phyloP scores from a whole-genome alignment of 2,329 filamentous ascomycete genomes.

The Xylaria sp. region DNA sequence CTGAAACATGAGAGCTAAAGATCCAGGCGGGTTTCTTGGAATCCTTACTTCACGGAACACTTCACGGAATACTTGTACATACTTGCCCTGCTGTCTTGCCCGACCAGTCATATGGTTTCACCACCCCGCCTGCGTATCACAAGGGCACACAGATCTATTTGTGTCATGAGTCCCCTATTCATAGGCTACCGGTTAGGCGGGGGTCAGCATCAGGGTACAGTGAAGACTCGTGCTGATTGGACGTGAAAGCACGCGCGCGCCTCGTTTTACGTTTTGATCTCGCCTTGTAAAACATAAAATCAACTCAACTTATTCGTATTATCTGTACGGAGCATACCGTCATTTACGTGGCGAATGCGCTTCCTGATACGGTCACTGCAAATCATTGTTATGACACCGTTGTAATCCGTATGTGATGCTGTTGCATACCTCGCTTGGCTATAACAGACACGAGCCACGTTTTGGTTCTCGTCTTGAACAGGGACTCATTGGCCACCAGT shows the following conservation, averaged over 20 bases:
- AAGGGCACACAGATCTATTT: background rate
- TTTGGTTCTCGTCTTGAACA: too few species aligned
- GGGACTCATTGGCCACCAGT: too few species aligned
- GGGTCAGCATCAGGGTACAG: background rate
- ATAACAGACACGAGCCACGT: too few species aligned
- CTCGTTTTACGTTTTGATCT: background rate
- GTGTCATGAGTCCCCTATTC: background rate
- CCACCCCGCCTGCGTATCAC: background rate
- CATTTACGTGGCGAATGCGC: too few species aligned
- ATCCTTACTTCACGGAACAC: too few species aligned
- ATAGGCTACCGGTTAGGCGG: background rate
- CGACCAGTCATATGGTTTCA: background rate
- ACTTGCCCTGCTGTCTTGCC: background rate
- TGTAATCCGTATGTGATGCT: too few species aligned
- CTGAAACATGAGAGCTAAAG: background rate
- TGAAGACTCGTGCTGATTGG: background rate
- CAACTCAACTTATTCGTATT: too few species aligned
- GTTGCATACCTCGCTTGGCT: too few species aligned
- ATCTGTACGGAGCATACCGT: too few species aligned
- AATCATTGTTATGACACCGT: too few species aligned
- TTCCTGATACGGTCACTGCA: too few species aligned
- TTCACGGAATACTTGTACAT: background rate
- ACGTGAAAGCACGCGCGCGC: background rate
- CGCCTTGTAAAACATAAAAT: background rate
- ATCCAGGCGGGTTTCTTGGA: too few species aligned